Evolutionary conservation across 768 basidiomycete species (phyloP).

Genomic region (Multifurca ochricompacta): DNA sequence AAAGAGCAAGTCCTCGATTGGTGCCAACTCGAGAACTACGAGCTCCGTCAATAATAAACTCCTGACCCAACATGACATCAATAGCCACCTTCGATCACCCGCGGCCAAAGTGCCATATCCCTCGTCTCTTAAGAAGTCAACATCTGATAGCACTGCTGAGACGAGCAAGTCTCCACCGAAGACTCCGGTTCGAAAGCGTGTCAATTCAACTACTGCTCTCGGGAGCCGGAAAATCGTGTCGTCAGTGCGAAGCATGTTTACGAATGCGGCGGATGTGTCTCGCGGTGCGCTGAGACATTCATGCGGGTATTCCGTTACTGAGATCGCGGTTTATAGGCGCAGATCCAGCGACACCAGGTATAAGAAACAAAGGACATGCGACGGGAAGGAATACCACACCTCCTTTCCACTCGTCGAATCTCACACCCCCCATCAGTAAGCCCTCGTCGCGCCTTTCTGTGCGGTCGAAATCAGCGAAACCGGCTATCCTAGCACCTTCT

Average conservation of each 20-base stretch:
- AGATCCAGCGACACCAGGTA: neutral
- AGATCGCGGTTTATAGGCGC: neutral
- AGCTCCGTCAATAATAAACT: conserved; percentile 28
- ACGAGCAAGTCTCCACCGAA: neutral
- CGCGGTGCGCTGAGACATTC: neutral
- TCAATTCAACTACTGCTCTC: conserved; percentile 19
- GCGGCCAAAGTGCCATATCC: neutral
- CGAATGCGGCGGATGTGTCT: neutral
- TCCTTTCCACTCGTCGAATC: neutral
- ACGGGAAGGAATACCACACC: conserved; percentile 5
- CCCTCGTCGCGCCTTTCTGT: conserved; percentile 2
- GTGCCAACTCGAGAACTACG: conserved; percentile 23
- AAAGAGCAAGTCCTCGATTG: conserved; percentile 23
- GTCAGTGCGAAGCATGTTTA: conserved; percentile 15
- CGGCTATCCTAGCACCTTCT: neutral
- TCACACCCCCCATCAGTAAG: conserved; percentile 3
- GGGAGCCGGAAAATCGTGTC: conserved; percentile 15
- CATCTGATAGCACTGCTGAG: conserved; percentile 4
- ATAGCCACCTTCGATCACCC: conserved; percentile 11
- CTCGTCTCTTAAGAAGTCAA: conserved; percentile 9
- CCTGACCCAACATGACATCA: conserved; percentile 11
- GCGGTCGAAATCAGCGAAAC: conserved; percentile 7
- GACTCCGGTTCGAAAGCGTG: conserved; percentile 13
- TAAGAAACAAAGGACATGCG: neutral
- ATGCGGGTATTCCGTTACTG: neutral